phyloP scores from a whole-genome alignment of 495 filamentous ascomycete genomes.

The Aspergillus wentii region DNA sequence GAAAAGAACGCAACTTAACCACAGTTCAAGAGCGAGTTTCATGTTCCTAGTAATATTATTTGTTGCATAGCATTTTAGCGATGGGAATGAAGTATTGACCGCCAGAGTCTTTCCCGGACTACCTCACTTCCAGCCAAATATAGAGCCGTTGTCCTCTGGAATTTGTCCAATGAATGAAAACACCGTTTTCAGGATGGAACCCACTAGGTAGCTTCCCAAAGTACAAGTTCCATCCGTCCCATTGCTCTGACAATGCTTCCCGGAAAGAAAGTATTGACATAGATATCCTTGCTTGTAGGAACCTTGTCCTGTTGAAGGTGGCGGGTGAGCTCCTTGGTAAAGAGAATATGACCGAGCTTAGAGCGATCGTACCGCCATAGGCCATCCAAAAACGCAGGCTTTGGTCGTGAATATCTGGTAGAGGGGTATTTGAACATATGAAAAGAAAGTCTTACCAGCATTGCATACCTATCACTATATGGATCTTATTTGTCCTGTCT shows the following conservation, averaged over 20 bases:
- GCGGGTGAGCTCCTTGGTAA: conserved; percentile 27
- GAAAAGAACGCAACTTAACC: conserved; percentile 14
- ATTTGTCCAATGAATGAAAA: conserved; percentile 22
- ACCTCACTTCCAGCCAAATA: conserved; percentile 24
- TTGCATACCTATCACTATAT: conserved; percentile 39
- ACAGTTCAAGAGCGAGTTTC: conserved; percentile 21
- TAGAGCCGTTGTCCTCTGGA: conserved; percentile 31
- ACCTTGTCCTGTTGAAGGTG: conserved; percentile 14
- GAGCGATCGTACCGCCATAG: conserved; percentile 34
- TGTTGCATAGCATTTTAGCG: conserved; percentile 15
- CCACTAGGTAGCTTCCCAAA: conserved; percentile 18
- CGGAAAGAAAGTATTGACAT: conserved; percentile 34
- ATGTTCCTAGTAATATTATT: conserved; percentile 18
- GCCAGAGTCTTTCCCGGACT: conserved; percentile 11
- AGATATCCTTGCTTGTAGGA: conserved; percentile 19
- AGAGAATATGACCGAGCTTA: conserved; percentile 42
- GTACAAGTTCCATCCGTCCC: conserved; percentile 26
- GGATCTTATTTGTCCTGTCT: conserved; percentile 16
- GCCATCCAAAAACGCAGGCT: conserved; percentile 12
- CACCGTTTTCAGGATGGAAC: conserved; percentile 3
- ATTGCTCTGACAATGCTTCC: conserved; percentile 35
- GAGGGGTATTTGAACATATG: conserved; percentile 15
- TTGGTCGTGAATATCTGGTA: conserved; percentile 4
- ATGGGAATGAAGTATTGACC: conserved; percentile 34
- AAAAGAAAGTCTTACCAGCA: conserved; percentile 25